Base-by-base conservation (phyloP, 352 stramenopile genomes). In the Globisporangium solare region DNA sequence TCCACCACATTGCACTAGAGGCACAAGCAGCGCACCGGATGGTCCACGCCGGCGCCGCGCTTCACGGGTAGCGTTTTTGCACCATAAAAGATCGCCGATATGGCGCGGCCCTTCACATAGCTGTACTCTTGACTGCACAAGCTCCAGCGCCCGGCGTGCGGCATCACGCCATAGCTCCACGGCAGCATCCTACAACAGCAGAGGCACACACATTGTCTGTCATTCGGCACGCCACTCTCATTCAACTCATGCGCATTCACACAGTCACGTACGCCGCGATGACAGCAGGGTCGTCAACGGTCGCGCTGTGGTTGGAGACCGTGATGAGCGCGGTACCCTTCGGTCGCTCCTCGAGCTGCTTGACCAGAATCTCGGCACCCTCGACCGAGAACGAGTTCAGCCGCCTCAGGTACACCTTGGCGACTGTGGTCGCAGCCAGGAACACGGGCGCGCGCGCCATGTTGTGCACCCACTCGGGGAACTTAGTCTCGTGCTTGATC, bases 121-220 rank as follows among this genome's bases (percentile, higher is more conserved):
- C 84, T 87, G 56, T 94, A 94, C 58, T 94, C 84, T 61, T 94
- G 84, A 49, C 84, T 93, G 51, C 79, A 83, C 35, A 92, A 53
- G 31, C 82, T 87, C 84, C 84, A 94, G 31, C 84, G 82, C 17
- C 70, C 73, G 21, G 76, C 70, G 41, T 66, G 60, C 3, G 84
- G 84, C 7, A 53, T 35, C 58, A 71, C 66, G 47, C 63, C 68
- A 50, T 77, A 92, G 47, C 69, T 80, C 82, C 78, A 92, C 24
- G 84, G 79, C 56, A 92, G 71, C 62, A 94, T 88, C 45, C 82
- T 88, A 32, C 43, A 43, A n/a, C 39, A n/a, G 5, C 12, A 43
- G 39, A 42, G 6, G 22, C 12, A 58, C 11, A 65, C 12, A 52
- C 40, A 35, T 35, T 6, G 27, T 35, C 27, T 6, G 27, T 35